A percentile compares a stretch with the other conserved stretches of the same genome.
Conservation (phyloP, 2,329 filamentous ascomycete genomes). For the Beauveria sp. region DNA sequence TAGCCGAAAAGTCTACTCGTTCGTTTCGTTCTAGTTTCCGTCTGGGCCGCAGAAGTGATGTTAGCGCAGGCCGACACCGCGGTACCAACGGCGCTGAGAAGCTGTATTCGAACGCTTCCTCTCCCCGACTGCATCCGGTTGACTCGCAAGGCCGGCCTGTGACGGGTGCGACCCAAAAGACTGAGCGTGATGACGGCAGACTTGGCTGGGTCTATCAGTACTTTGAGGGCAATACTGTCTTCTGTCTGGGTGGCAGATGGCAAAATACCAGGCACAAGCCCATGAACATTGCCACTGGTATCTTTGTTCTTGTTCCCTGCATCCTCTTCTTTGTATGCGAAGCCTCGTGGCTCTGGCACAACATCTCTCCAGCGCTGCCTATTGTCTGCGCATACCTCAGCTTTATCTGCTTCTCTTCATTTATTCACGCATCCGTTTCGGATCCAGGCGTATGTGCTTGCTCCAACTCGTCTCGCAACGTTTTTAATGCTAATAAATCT, state of each 20-base stretch:
- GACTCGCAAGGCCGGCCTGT: constrained; percentile 26
- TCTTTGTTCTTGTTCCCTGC: constrained; percentile 71
- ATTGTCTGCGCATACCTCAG: constrained; percentile 88
- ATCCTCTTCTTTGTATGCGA: constrained; percentile 80
- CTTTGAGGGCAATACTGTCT: constrained; percentile 87
- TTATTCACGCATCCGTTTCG: constrained; percentile 82
- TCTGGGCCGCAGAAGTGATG: constrained; percentile 49
- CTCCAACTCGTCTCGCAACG: background rate
- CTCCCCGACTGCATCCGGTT: constrained; percentile 53
- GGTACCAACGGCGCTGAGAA: constrained; percentile 67
- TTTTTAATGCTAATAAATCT: constrained; percentile 3
- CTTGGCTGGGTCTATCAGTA: constrained; percentile 74
- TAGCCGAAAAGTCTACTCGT: constrained; percentile 61
- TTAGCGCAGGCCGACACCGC: constrained; percentile 40
- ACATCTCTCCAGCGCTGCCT: constrained; percentile 82
- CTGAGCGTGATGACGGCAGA: constrained; percentile 17
- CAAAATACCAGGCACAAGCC: constrained; percentile 84
- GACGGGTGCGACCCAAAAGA: constrained; percentile 20
- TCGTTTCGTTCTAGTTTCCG: constrained; percentile 74
- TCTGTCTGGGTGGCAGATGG: constrained; percentile 76
- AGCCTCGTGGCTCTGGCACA: constrained; percentile 76
- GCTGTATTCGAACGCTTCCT: constrained; percentile 72
- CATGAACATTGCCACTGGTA: constrained; percentile 79
- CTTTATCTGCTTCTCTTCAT: constrained; percentile 85
- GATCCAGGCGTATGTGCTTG: constrained; percentile 74